Conservation (phyloP, 768 basidiomycete genomes). For the Sarcodon sp. region DNA sequence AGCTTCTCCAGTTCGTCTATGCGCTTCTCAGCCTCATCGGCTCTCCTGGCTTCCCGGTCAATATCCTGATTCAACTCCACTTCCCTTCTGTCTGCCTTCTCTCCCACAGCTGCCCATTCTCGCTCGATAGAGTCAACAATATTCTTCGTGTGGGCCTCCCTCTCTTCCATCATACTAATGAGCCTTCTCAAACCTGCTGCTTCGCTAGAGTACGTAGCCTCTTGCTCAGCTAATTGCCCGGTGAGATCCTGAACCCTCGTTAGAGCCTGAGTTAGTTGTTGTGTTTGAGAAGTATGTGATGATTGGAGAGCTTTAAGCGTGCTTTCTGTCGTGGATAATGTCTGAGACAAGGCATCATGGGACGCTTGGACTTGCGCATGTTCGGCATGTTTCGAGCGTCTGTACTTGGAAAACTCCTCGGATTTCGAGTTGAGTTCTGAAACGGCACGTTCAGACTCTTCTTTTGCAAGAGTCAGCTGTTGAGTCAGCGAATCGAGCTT, state of each 20-base stretch:
- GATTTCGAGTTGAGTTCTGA: slow-evolving; percentile 58
- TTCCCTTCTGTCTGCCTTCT: slow-evolving; percentile 58
- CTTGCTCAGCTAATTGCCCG: slow-evolving; percentile 73
- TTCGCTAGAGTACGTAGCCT: slow-evolving; percentile 72
- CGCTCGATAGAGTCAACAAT: slow-evolving; percentile 74
- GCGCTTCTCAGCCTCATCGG: slow-evolving; percentile 61
- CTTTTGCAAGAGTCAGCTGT: slow-evolving; percentile 65
- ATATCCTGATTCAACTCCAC: slow-evolving; percentile 53
- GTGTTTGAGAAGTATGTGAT: slow-evolving; percentile 54
- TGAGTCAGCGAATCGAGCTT: slow-evolving; percentile 76
- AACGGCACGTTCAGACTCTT: slow-evolving; percentile 62
- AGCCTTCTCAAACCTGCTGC: slow-evolving; percentile 61
- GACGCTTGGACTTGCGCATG: slow-evolving; percentile 63
- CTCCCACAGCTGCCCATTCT: slow-evolving; percentile 68
- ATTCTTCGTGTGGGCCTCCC: slow-evolving; percentile 74
- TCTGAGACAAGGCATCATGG: slow-evolving; percentile 61
- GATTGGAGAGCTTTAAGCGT: slow-evolving; percentile 65
- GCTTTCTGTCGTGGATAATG: slow-evolving; percentile 50
- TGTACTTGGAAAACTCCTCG: slow-evolving; percentile 75
- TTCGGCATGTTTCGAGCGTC: slow-evolving; percentile 72
- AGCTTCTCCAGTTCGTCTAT: slow-evolving; percentile 62
- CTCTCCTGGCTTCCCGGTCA: slow-evolving; percentile 54
- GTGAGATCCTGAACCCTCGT: slow-evolving; percentile 63
- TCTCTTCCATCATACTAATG: slow-evolving; percentile 75
- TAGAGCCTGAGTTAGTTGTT: slow-evolving; percentile 68